These are phyloP conservation scores for Mycena olivaceomarginata DNA, from an alignment of 768 basidiomycete species.

Conservation along the genomic window DNA sequence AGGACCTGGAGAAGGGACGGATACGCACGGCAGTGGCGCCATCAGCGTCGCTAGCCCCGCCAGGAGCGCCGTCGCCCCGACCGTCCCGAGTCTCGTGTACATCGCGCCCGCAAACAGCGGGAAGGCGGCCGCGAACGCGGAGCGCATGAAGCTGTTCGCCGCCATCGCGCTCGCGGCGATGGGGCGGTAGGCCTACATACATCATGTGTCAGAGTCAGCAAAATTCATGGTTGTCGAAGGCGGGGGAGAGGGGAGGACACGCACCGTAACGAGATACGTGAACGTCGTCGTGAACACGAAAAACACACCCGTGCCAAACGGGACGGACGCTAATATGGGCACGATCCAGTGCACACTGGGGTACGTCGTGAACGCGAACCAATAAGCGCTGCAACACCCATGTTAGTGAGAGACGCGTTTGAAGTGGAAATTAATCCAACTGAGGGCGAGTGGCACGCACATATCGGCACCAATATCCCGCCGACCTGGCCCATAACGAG, in stretches of 20 bases:
- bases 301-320: conserved; percentile 79
- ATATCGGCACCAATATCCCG: conserved; percentile 78
- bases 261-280: conserved; percentile 79
- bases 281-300: conserved; percentile 84
- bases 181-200: conserved; percentile 69
- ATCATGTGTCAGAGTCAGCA: not conserved
- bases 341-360: conserved; percentile 77
- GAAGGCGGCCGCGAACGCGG: conserved; percentile 77
- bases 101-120: conserved; percentile 81
- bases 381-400: conserved; percentile 70
- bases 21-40: conserved; percentile 76
- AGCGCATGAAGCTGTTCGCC: conserved; percentile 78
- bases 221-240: too few relatives aligned
- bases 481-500: conserved; percentile 82
- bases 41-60: conserved; percentile 78
- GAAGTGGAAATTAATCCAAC: conserved; percentile 30
- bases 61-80: conserved; percentile 83
- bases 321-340: conserved; percentile 78
- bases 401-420: conserved; percentile 50
- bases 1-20: not conserved
- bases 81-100: conserved; percentile 81
- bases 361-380: conserved; percentile 76
- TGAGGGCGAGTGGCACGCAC: conserved; percentile 59
- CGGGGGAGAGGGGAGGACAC: not conserved
- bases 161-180: conserved; percentile 83